Percentiles rank a stretch among this genome's conserved stretches.
These are phyloP conservation scores for Candida sithepensis DNA, from an alignment of 805 yeast genomes.

Conservation along the genomic window DNA sequence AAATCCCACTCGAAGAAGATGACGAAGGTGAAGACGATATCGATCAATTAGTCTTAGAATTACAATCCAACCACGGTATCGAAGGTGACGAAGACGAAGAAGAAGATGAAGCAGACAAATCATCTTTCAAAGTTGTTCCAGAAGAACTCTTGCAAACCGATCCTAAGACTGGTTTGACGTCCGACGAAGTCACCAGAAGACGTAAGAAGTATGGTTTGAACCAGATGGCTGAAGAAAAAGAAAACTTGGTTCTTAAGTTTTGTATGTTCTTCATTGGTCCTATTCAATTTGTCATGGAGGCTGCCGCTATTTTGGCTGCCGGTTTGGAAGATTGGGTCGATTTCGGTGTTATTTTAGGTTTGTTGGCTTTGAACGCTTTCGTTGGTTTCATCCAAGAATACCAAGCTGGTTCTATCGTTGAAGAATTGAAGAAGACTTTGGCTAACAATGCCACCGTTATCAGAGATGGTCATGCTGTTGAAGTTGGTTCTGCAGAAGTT, in stretches of 20 bases:
- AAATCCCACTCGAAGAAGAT: slow-evolving; percentile 35
- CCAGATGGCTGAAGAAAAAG: slow-evolving; percentile 85
- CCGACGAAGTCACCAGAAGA: slow-evolving; percentile 74
- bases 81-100: slow-evolving; percentile 48
- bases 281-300: slow-evolving; percentile 94
- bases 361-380: slow-evolving; percentile 73
- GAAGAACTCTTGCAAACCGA: slow-evolving; percentile 81
- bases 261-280: slow-evolving; percentile 87
- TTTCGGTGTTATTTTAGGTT: slow-evolving; percentile 88
- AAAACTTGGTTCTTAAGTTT: slow-evolving; percentile 72
- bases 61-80: slow-evolving; percentile 59
- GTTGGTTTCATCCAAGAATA: slow-evolving; percentile 92
- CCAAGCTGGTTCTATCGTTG: slow-evolving; percentile 95
- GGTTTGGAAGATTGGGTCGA: slow-evolving; percentile 96
- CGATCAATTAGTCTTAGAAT: slow-evolving; percentile 68
- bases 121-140: slow-evolving; percentile 71
- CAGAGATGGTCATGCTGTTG: slow-evolving; percentile 78
- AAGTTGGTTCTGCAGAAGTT: slow-evolving; percentile 77
- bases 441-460: slow-evolving; percentile 81
- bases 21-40: slow-evolving; percentile 61
- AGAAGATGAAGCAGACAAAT: slow-evolving; percentile 42
- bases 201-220: slow-evolving; percentile 86
- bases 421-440: slow-evolving; percentile 85
- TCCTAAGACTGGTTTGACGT: slow-evolving; percentile 67
- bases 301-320: slow-evolving; percentile 90